Evolutionary conservation across 352 stramenopile species (phyloP).

Genomic region (Phytophthora meadii): DNA sequence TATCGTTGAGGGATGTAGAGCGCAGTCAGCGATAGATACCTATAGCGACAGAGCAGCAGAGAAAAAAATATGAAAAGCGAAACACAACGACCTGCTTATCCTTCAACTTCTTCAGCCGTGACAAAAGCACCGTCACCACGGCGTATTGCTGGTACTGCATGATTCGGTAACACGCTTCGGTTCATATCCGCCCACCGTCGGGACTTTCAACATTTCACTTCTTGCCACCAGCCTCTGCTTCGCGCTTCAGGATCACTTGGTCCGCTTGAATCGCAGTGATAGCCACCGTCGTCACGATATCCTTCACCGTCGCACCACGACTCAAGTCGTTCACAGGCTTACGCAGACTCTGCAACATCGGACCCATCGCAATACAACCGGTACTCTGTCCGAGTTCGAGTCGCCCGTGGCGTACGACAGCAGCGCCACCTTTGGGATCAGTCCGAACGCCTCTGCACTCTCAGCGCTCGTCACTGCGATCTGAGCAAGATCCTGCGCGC

Average conservation of each 20-base stretch:
- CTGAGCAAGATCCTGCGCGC: slow-evolving; percentile 72
- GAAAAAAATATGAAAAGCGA: slow-evolving; percentile 31
- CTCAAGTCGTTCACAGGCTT: slow-evolving; percentile 92
- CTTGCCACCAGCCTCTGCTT: slow-evolving; percentile 4
- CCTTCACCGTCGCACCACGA: slow-evolving; percentile 87
- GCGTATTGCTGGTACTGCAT: not conserved
- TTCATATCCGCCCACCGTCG: slow-evolving; percentile 1
- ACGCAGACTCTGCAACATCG: slow-evolving; percentile 88
- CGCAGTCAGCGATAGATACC: slow-evolving; percentile 30
- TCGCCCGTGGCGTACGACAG: slow-evolving; percentile 86
- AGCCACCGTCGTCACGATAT: slow-evolving; percentile 91
- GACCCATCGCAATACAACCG: slow-evolving; percentile 82
- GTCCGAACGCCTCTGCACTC: slow-evolving; percentile 77
- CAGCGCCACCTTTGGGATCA: slow-evolving; percentile 84
- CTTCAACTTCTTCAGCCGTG: not conserved
- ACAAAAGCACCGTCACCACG: no score
- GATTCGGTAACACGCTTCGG: slow-evolving; percentile 4
- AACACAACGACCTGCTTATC: slow-evolving; percentile 6
- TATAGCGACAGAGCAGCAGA: slow-evolving; percentile 27
- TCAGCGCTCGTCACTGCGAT: slow-evolving; percentile 83
- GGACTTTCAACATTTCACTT: not conserved
- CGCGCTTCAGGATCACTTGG: slow-evolving; percentile 54
- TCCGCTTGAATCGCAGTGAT: slow-evolving; percentile 91
- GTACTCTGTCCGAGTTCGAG: slow-evolving; percentile 82
- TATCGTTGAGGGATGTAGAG: slow-evolving; percentile 12